These are phyloP conservation scores for Lachancea kluyveri DNA, from an alignment of 805 yeast species.

Conservation along the genomic window DNA sequence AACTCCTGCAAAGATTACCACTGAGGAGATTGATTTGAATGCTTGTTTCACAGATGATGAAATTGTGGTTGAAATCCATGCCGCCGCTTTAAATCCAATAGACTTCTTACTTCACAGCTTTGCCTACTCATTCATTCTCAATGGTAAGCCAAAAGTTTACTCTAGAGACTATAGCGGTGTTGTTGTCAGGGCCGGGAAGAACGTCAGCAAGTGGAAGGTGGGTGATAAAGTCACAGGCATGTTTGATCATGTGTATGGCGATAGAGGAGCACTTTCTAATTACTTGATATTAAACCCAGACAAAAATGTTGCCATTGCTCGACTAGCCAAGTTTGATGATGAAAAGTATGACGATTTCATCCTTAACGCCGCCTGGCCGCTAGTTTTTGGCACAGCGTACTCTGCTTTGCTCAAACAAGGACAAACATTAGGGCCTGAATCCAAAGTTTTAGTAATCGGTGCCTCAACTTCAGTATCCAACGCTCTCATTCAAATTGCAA, in stretches of 20 bases:
- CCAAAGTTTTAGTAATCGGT: constrained; percentile 60
- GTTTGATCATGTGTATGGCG: constrained; percentile 17
- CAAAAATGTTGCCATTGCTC: constrained; percentile 28
- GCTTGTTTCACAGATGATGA: constrained; percentile 19
- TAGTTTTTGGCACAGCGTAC: constrained; percentile 60
- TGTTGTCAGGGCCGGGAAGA: constrained; percentile 22
- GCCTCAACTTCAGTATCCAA: constrained; percentile 69
- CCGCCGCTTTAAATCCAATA: constrained; percentile 30
- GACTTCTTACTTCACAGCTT: constrained; percentile 18
- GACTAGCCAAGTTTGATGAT: constrained; percentile 18
- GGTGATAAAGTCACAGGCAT: constrained; percentile 28
- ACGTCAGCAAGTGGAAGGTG: constrained; percentile 16
- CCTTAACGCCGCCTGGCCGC: constrained; percentile 48
- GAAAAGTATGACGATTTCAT: constrained; percentile 17
- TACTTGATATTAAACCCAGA: constrained; percentile 38
- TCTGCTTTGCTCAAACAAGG: constrained; percentile 29
- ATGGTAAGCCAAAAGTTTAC: constrained; percentile 15
- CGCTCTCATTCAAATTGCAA: constrained; percentile 50
- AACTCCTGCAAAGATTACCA: constrained; percentile 15
- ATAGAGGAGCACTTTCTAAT: constrained; percentile 41
- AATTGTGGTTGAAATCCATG: constrained; percentile 24
- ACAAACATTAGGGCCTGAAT: constrained; percentile 35
- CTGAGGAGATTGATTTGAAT: constrained; percentile 21
- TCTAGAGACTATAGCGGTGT: constrained; percentile 28
- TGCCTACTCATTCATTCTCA: constrained; percentile 8